Evolutionary conservation across 148 eudicot species (phyloP).

Genomic region (Rhododendron simsii): DNA sequence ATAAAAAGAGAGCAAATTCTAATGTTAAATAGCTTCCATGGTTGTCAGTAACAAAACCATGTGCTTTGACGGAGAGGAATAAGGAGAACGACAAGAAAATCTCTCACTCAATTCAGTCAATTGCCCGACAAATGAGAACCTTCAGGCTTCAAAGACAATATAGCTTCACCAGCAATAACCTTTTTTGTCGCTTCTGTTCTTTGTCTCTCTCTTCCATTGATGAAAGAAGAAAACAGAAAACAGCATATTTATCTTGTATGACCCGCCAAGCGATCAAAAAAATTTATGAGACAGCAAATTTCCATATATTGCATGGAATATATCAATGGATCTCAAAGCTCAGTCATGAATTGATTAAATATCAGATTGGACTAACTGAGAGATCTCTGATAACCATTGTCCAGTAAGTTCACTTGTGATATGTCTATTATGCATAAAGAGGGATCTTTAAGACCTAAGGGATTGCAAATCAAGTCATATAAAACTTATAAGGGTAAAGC

Average conservation of each 20-base stretch:
- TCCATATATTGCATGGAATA: not conserved
- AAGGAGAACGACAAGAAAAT: not conserved
- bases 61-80: not conserved
- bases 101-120: not conserved
- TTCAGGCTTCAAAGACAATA: not conserved
- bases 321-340: not conserved
- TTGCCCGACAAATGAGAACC: not conserved
- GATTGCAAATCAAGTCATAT: not conserved
- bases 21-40: not conserved
- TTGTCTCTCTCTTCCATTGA: not conserved
- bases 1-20: not conserved
- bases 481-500: not conserved
- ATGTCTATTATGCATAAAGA: not conserved
- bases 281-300: not conserved
- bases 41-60: not conserved
- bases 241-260: not conserved
- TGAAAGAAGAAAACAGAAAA: not conserved
- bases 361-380: not conserved
- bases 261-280: not conserved
- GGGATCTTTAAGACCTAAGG: not conserved
- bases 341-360: not conserved
- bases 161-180: not conserved
- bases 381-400: not conserved
- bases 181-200: not conserved
- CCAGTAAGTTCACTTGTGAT: not conserved